phyloP scores from a whole-genome alignment of 2,329 filamentous ascomycete species.

The Fusarium solani-melongenae region DNA sequence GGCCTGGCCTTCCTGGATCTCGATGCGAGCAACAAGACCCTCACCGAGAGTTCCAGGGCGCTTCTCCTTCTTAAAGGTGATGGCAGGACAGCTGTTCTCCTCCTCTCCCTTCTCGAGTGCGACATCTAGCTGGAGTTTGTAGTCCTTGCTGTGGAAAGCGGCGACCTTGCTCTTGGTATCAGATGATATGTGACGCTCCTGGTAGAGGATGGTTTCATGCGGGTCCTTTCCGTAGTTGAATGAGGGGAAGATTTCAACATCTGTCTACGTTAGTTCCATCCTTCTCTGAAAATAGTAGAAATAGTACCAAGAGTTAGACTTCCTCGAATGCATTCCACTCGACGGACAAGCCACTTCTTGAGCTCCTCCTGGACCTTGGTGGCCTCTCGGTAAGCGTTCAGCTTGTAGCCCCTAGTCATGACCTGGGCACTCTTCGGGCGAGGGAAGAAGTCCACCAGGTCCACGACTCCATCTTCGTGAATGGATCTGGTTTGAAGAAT shows the following conservation, averaged over 20 bases:
- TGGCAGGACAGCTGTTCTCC: slow-evolving; percentile 57
- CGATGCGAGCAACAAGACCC: slow-evolving; percentile 70
- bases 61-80: slow-evolving; percentile 66
- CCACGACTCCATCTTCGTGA: slow-evolving; percentile 78
- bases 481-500: slow-evolving; percentile 83
- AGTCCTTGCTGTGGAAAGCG: slow-evolving; percentile 68
- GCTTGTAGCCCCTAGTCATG: slow-evolving; percentile 58
- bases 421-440: slow-evolving; percentile 70
- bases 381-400: slow-evolving; percentile 65
- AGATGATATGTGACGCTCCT: slow-evolving; percentile 54
- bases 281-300: neutral
- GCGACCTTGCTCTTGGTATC: slow-evolving; percentile 66
- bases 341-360: slow-evolving; percentile 77
- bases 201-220: slow-evolving; percentile 69
- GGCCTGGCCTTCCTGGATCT: slow-evolving; percentile 72
- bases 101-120: slow-evolving; percentile 68
- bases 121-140: slow-evolving; percentile 75
- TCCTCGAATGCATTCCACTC: slow-evolving; percentile 79
- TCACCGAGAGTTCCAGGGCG: slow-evolving; percentile 66
- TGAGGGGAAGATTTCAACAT: slow-evolving; percentile 78
- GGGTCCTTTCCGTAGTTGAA: slow-evolving; percentile 75
- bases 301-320: slow-evolving; percentile 66
- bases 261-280: slow-evolving; percentile 46
- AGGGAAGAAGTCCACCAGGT: slow-evolving; percentile 81
- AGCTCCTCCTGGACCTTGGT: slow-evolving; percentile 68